Evolutionary conservation across 2,329 filamentous ascomycete genomes (phyloP).

Genomic region (Cadophora gregata): DNA sequence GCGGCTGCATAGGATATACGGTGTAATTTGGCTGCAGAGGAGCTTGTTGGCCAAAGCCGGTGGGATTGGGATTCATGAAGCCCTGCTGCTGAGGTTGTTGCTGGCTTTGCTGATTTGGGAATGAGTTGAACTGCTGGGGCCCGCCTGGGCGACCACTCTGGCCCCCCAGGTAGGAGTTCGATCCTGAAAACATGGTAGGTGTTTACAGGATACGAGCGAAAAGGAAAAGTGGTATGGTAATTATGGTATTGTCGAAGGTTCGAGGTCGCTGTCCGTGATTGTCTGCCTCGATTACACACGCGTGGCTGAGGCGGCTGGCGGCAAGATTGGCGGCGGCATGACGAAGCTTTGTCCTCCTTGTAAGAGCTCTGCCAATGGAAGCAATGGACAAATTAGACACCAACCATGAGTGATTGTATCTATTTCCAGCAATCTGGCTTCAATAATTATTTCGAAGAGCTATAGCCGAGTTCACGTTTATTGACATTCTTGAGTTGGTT

Average conservation of each 20-base stretch:
- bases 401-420: background rate
- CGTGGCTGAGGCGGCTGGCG: constrained; percentile 20
- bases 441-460: background rate
- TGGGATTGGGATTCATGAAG: constrained; percentile 40
- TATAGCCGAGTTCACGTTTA: background rate
- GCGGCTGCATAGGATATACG: constrained; percentile 43
- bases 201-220: constrained; percentile 14
- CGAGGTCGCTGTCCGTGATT: constrained; percentile 6
- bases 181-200: constrained; percentile 84
- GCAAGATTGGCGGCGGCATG: constrained; percentile 13
- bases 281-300: constrained; percentile 17
- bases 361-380: background rate
- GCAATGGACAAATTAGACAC: background rate
- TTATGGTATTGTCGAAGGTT: constrained; percentile 5
- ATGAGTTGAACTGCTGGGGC: constrained; percentile 62
- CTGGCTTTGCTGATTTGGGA: constrained; percentile 44
- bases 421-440: background rate
- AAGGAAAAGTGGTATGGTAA: constrained; percentile 13
- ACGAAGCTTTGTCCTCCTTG: constrained; percentile 10
- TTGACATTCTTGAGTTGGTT: no score
- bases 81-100: constrained; percentile 53
- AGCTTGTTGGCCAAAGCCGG: constrained; percentile 45
- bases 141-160: constrained; percentile 76
- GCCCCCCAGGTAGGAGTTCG: constrained; percentile 84
- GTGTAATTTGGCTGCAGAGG: constrained; percentile 43